Base-by-base conservation (phyloP, 148 eudicot genomes). In the Rhododendron simsii region DNA sequence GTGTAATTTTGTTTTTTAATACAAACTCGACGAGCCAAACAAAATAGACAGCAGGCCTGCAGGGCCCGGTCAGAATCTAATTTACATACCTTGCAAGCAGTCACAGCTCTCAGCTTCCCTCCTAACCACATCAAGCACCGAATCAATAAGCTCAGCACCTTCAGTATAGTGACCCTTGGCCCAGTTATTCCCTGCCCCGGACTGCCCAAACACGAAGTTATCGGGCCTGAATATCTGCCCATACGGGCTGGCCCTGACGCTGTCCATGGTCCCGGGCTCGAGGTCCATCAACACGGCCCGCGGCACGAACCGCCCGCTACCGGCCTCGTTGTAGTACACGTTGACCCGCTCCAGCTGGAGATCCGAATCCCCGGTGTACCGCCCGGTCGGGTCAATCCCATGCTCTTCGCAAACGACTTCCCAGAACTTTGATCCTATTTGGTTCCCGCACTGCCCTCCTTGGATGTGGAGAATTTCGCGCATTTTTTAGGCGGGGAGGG, bases 391-490 rank as follows among this genome's bases (percentile, higher is more conserved):
- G n/a, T 89, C 91, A 9, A 87, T 85, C 35, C 91, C 91, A 69
- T 89, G 89, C 61, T 89, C 90, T 4, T 87, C 90, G 48, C 90
- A 89, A 8, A 89, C 88, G 11, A 89, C 87, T 59, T 89, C 90
- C 90, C 90, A 89, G 81, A 89, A 89, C 51, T 89, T 89, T 6
- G 91, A 87, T 82, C 89, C 91, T 21, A 89, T 89, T 69, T 89
- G 91, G 57, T 89, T 89, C 81, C 91, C 91, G 15, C 91, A 89
- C 82, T 89, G 91, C 79, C 91, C 91, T 77, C 86, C 89, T 4
- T 89, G 91, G 71, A 89, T 87, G 76, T 89, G 91, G 15, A 89
- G 87, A 82, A 89, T 89, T 26, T 89, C 91, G 15, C 89, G 85
- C 88, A 87, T 87, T 78, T 82, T 33, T 83, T 26, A 45, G 37